Base-by-base conservation (phyloP, 352 stramenopile species). In the Phytophthora europaea region DNA sequence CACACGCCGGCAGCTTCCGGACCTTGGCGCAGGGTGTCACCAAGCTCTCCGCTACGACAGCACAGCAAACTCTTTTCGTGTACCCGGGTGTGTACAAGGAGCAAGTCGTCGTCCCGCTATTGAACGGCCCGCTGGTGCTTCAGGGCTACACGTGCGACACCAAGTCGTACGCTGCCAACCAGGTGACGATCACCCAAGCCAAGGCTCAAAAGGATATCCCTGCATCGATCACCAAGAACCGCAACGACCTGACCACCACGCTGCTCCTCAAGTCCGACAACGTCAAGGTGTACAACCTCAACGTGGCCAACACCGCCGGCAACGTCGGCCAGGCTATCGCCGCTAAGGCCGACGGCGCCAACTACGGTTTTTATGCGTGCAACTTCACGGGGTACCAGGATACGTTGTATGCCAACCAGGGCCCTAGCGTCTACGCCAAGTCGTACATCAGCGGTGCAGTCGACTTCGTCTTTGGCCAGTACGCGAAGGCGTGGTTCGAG, bases 241-340 rank as follows among this genome's bases (percentile, higher is more conserved):
- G 47, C 4, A 52, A 52, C 20, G 47, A 52, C 20, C n/a, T 31
- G 0, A 52, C 47, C 0, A 52, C 47, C 1, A 52, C 47, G n/a
- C 20, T 52, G 3, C 47, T 52, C 3, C 47, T 52, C 3, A 52
- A 52, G 20, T 28, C n/a, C n/a, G 18, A 16, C n/a, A 52, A 52
- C 16, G 47, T 52, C 3, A 52, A 52, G 47, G 47, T 31, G 6
- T 52, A 52, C 47, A 52, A 52, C n/a, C 47, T 52, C n/a, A 52
- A 52, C 20, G 47, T 52, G 2, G 47, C 47, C 47, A 52, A 52
- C 47, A 52, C n/a, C 9, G 47, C 47, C 7, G 47, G 47, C 47
- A 52, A 52, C 10, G 20, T 28, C 20, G 47, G 47, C n/a, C 47
- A 53, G 47, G 47, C 47, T 28, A 31, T 53, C 12, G 47, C 47